Percentiles rank a stretch among this genome's conserved stretches.
Conservation (phyloP, 768 basidiomycete species). For the Coprinopsis strossmayeri region DNA sequence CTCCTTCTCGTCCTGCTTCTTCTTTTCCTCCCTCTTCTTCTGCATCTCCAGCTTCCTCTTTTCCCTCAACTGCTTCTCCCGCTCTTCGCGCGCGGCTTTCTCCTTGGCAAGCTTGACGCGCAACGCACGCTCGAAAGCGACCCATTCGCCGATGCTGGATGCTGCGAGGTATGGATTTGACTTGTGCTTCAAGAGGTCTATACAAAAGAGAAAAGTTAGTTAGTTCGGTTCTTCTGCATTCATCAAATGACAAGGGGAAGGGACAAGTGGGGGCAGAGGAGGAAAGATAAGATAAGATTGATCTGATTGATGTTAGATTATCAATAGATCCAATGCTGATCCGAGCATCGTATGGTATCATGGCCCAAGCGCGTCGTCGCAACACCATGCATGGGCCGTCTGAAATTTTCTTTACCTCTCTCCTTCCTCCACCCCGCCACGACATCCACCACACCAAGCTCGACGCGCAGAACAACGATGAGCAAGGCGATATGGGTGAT, state of each 20-base stretch:
- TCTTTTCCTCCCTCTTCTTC: conserved; percentile 53
- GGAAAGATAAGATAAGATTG: conserved; percentile 4
- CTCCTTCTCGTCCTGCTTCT: conserved; percentile 61
- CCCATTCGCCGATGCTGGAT: conserved; percentile 62
- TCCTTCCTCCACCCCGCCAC: too few species aligned
- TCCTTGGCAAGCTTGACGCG: conserved; percentile 67
- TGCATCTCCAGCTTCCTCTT: conserved; percentile 47
- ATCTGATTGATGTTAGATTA: background rate
- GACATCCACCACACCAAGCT: background rate
- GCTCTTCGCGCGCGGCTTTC: conserved; percentile 62
- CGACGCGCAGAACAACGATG: background rate
- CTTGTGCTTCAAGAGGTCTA: conserved; percentile 82
- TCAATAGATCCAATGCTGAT: conserved; percentile 6
- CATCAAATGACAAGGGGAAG: too few species aligned
- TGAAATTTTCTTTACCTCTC: too few species aligned
- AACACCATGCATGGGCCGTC: too few species aligned
- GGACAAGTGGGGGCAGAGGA: too few species aligned
- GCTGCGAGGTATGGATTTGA: conserved; percentile 74
- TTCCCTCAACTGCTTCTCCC: conserved; percentile 54
- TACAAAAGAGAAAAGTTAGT: background rate
- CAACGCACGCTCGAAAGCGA: conserved; percentile 67
- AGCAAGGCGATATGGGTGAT: too few species aligned
- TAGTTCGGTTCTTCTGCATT: too few species aligned
- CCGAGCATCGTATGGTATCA: conserved; percentile 3
- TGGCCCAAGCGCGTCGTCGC: background rate